Evolutionary conservation across 768 basidiomycete species (phyloP).

Genomic region (Podaxis carcinomalis): DNA sequence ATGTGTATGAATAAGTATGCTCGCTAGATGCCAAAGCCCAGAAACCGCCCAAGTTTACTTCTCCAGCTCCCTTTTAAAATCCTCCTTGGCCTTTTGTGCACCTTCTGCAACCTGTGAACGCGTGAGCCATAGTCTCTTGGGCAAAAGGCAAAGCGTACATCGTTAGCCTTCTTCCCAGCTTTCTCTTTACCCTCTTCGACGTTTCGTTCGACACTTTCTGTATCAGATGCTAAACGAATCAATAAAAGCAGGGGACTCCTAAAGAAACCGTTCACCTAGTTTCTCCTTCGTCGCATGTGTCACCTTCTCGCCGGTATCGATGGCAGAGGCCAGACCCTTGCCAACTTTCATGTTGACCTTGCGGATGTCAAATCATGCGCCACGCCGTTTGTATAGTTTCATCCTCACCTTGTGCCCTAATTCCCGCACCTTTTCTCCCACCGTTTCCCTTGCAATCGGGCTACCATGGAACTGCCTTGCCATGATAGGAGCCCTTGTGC

Average conservation of each 20-base stretch:
- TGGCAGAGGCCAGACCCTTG: slow-evolving; percentile 39
- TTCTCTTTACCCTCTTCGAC: slow-evolving; percentile 28
- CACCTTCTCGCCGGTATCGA: slow-evolving; percentile 42
- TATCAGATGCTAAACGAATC: background rate
- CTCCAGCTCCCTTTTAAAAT: slow-evolving; percentile 27
- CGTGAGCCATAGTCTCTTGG: background rate
- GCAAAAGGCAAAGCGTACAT: slow-evolving; percentile 24
- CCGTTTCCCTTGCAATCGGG: slow-evolving; percentile 29
- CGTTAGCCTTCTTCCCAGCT: slow-evolving; percentile 33
- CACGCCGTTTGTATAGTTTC: background rate
- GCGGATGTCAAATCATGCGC: background rate
- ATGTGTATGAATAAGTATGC: background rate
- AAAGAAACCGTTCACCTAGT: slow-evolving; percentile 27
- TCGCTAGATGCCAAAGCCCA: background rate
- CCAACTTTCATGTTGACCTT: slow-evolving; percentile 44
- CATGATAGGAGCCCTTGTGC: slow-evolving; percentile 2
- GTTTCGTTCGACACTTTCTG: slow-evolving; percentile 31
- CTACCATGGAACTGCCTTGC: slow-evolving; percentile 31
- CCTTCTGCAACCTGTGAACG: slow-evolving; percentile 25
- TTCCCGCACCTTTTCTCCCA: slow-evolving; percentile 42
- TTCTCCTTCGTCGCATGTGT: slow-evolving; percentile 37
- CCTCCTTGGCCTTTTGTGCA: slow-evolving; percentile 31
- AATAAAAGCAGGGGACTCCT: background rate
- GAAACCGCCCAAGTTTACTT: background rate
- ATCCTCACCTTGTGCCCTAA: slow-evolving; percentile 35